Evolutionary conservation across 805 yeast species (phyloP).

Genomic region (Sungouiella blattae): DNA sequence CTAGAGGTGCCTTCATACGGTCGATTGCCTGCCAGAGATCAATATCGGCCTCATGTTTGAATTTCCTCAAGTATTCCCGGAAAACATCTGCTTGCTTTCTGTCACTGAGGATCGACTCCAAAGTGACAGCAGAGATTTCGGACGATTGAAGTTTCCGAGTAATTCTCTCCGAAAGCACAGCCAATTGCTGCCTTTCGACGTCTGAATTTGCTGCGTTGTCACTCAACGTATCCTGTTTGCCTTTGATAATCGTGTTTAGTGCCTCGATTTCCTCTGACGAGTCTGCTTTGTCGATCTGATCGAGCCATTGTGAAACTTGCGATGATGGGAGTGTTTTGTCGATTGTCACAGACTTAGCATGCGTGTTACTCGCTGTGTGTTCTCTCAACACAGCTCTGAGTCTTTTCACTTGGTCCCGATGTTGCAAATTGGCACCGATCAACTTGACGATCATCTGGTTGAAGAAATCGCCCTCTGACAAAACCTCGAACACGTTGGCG

Average conservation of each 20-base stretch:
- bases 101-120: constrained; percentile 10
- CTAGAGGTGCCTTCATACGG: constrained; percentile 68
- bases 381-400: constrained; percentile 66
- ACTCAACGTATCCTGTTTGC: background rate
- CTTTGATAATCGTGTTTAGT: background rate
- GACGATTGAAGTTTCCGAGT: background rate
- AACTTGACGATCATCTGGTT: constrained; percentile 59
- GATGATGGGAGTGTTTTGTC: no score
- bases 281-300: background rate
- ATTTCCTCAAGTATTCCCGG: constrained; percentile 11
- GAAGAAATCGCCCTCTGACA: constrained; percentile 74
- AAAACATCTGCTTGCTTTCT: constrained; percentile 9
- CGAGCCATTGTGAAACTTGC: constrained; percentile 5
- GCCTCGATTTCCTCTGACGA: background rate
- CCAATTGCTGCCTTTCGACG: background rate
- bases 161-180: background rate
- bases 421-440: constrained; percentile 64
- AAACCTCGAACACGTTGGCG: constrained; percentile 51
- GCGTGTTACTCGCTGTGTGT: constrained; percentile 39
- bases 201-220: background rate
- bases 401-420: constrained; percentile 68
- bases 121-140: background rate
- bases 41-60: constrained; percentile 22
- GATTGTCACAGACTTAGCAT: constrained; percentile 4
- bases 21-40: constrained; percentile 70